These are phyloP conservation scores for Calophaca sinica DNA, from an alignment of 306 rosid genomes.

Conservation along the genomic window DNA sequence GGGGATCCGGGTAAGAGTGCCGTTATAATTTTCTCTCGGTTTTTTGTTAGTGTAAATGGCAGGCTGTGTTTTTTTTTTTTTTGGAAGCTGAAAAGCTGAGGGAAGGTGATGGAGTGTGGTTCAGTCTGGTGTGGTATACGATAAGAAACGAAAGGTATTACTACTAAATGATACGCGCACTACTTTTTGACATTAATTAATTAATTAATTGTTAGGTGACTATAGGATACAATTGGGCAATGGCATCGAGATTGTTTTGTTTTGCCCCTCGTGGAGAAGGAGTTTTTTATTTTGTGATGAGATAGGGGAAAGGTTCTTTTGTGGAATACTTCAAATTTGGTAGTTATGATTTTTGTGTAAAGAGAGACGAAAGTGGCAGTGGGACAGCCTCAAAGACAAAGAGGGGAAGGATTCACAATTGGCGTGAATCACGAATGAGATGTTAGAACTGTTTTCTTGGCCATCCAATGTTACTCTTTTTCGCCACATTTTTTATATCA, in stretches of 20 bases:
- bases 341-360: neutral
- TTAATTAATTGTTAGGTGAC: conserved; percentile 25
- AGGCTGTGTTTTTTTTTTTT: neutral
- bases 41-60: neutral
- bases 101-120: neutral
- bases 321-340: neutral
- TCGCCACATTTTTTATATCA: neutral
- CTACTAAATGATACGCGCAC: neutral
- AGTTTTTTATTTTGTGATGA: neutral
- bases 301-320: neutral
- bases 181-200: neutral
- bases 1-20: conserved; percentile 41
- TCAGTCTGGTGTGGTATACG: conserved; percentile 27
- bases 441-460: conserved; percentile 6
- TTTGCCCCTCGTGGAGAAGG: neutral
- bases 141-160: conserved; percentile 18
- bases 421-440: conserved; percentile 10
- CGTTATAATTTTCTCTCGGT: neutral
- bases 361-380: neutral
- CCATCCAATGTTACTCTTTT: neutral
- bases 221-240: neutral
- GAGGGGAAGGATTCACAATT: neutral
- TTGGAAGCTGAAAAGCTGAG: too few species aligned
- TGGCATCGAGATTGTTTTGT: neutral
- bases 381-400: conserved; percentile 13